phyloP scores from a whole-genome alignment of 495 filamentous ascomycete species.

The Rostrohypoxylon terebratum region DNA sequence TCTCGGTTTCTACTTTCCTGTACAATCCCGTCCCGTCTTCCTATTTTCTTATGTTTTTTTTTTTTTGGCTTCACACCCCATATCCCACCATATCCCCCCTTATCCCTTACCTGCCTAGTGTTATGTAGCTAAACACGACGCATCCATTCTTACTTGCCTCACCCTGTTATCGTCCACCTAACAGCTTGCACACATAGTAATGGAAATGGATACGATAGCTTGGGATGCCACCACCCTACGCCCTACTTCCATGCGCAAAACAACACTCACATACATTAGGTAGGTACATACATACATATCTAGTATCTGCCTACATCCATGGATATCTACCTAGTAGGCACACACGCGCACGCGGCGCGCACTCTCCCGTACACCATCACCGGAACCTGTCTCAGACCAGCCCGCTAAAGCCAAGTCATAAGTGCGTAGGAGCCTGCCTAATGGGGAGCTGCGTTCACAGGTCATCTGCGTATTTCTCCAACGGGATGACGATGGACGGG shows the following conservation, averaged over 20 bases:
- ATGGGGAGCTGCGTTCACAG: conserved; percentile 37
- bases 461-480: conserved; percentile 38
- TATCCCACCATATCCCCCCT: neutral
- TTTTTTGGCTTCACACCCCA: conserved; percentile 18
- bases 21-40: conserved; percentile 26
- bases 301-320: neutral
- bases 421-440: conserved; percentile 40
- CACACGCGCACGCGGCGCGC: neutral
- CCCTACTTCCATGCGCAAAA: conserved; percentile 1
- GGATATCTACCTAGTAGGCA: no score
- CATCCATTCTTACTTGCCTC: neutral
- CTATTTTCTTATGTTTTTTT: conserved; percentile 4
- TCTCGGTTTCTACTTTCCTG: conserved; percentile 14
- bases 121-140: conserved; percentile 19
- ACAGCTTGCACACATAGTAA: conserved; percentile 1
- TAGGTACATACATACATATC: no score
- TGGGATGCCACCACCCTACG: neutral
- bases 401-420: conserved; percentile 33
- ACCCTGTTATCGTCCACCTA: neutral
- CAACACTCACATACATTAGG: neutral
- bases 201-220: neutral
- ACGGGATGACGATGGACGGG: conserved; percentile 11
- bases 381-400: conserved; percentile 22
- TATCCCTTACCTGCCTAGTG: conserved; percentile 25
- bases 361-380: neutral